These are phyloP conservation scores for Plantago lanceolata DNA, from an alignment of 305 asterid genomes.

Conservation along the genomic window DNA sequence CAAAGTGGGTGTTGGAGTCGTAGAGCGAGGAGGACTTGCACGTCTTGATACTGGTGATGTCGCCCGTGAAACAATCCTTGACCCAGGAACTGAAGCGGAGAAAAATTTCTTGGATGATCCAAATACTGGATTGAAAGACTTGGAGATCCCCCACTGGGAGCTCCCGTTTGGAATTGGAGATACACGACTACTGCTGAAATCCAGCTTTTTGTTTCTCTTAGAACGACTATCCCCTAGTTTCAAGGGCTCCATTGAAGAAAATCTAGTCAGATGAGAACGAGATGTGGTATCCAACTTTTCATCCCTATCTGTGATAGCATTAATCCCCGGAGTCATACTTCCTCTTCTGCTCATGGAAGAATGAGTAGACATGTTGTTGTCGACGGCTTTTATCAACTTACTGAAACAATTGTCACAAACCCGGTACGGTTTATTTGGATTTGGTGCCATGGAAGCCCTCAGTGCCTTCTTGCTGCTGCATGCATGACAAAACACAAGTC, in stretches of 20 bases:
- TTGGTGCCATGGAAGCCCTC: conserved; percentile 87
- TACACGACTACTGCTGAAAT: conserved; percentile 65
- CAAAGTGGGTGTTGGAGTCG: conserved; percentile 80
- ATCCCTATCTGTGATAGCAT: conserved; percentile 43
- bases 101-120: conserved; percentile 73
- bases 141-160: conserved; percentile 64
- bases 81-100: conserved; percentile 91
- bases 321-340: conserved; percentile 46
- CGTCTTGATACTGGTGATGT: conserved; percentile 78
- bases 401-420: conserved; percentile 75
- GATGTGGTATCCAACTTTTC: conserved; percentile 48
- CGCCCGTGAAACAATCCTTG: conserved; percentile 82
- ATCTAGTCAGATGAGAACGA: conserved; percentile 56
- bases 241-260: conserved; percentile 64
- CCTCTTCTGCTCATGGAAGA: conserved; percentile 57
- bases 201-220: conserved; percentile 64
- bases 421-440: conserved; percentile 79
- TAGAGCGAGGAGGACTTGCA: conserved; percentile 81
- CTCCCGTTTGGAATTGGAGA: conserved; percentile 71
- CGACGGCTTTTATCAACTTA: conserved; percentile 61
- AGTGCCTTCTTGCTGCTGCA: conserved; percentile 88
- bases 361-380: conserved; percentile 50
- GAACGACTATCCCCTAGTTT: conserved; percentile 62
- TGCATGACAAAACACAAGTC: conserved; percentile 78
- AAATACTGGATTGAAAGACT: conserved; percentile 64